Conservation (phyloP, 441 rosid species). For the Populus hybrid region DNA sequence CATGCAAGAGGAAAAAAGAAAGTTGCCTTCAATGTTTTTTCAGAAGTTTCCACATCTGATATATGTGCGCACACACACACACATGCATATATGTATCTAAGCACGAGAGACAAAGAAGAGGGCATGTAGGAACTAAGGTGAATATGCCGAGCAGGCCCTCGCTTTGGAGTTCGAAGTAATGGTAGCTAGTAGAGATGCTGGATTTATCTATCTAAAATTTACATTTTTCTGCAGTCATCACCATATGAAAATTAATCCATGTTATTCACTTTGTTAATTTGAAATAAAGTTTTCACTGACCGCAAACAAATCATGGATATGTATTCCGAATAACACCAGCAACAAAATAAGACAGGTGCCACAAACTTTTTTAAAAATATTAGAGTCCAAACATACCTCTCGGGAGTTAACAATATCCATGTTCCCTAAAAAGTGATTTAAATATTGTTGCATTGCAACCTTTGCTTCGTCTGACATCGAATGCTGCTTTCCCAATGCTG, state of each 20-base stretch:
- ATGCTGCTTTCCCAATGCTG: constrained; percentile 88
- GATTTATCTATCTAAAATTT: background rate
- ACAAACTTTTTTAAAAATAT: background rate
- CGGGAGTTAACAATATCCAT: constrained; percentile 93
- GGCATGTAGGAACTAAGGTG: background rate
- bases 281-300: background rate
- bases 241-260: background rate
- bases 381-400: constrained; percentile 55
- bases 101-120: background rate
- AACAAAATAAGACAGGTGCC: background rate
- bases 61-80: no score
- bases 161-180: background rate
- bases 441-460: constrained; percentile 94
- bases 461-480: constrained; percentile 90
- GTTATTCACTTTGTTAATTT: background rate
- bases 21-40: background rate
- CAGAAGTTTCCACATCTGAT: no score
- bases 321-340: background rate
- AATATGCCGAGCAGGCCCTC: background rate
- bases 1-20: background rate
- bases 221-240: background rate
- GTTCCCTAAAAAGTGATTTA: constrained; percentile 93
- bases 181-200: background rate
- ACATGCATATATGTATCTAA: background rate
- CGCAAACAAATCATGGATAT: background rate